Evolutionary conservation across 331 rosid species (phyloP).

Genomic region (Acacia concinna): DNA sequence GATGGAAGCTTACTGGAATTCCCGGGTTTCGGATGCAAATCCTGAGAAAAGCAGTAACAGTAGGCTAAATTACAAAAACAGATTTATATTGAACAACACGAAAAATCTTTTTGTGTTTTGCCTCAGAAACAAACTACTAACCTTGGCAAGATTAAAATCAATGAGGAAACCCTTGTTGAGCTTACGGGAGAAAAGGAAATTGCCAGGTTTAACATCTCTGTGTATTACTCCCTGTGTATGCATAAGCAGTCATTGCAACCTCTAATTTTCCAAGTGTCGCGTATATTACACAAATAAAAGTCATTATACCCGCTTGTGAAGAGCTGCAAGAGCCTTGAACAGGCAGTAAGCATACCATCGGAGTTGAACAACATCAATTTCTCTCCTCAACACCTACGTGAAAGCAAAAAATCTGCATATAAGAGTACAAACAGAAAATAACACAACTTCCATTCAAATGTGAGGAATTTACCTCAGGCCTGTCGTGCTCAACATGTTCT

Average conservation of each 20-base stretch:
- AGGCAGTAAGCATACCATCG: conserved; percentile 61
- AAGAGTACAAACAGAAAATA: not conserved
- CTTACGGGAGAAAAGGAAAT: conserved; percentile 55
- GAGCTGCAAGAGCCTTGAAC: conserved; percentile 53
- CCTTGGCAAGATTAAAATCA: conserved; percentile 61
- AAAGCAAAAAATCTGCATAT: conserved; percentile 27
- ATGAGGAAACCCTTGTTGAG: conserved; percentile 52
- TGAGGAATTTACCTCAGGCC: conserved; percentile 50
- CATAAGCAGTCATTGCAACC: conserved; percentile 12
- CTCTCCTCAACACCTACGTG: conserved; percentile 49
- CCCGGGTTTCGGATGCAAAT: conserved; percentile 32
- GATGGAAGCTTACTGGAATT: conserved; percentile 6
- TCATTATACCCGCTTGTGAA: conserved; percentile 51
- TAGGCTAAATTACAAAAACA: not conserved
- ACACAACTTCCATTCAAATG: not conserved
- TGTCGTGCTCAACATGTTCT: conserved; percentile 59
- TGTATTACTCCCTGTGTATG: conserved; percentile 44
- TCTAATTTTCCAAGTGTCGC: not conserved
- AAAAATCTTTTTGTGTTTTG: not conserved
- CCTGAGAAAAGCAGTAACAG: conserved; percentile 36
- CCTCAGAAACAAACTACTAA: conserved; percentile 19
- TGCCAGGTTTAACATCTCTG: conserved; percentile 63
- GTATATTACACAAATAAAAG: not conserved
- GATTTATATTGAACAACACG: not conserved
- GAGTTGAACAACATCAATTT: conserved; percentile 44